Base-by-base conservation (phyloP, 73 alveolate genomes). In the Blepharisma japonicum region DNA sequence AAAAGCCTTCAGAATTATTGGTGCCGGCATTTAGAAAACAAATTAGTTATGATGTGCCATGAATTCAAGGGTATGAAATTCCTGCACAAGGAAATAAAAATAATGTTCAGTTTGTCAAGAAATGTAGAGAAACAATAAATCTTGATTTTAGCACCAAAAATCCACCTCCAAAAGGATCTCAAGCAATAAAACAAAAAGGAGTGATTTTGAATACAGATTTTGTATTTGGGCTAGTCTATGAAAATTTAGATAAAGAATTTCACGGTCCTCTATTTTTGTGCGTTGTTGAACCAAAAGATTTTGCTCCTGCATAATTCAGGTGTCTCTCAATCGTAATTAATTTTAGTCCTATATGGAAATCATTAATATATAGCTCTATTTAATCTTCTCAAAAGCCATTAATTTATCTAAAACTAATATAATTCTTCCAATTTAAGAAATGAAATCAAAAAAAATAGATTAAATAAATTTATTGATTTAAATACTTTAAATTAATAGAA, bases 21-120 rank as follows among this genome's bases (percentile, higher is more conserved):
- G 74, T 61, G 48, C 74, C 74, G 2, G 38, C 74, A 2, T 61
- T 61, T 39, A 61, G 47, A 18, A 61, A 61, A 25, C 14, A 61
- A 39, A 39, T 25, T 14, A 61, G 47, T 25, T 61, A 39, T n/a
- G 23, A 14, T 25, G 23, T 61, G 23, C 38, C 38, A 2, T 61
- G 74, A 48, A n/a, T 61, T 11, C 74, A 61, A 61, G 74, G 74
- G 47, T 61, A 61, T 25, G 74, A 61, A 61, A 61, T 61, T 61
- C 74, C 74, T 61, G 48, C 74, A 14, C 74, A 61, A 25, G 47
- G 74, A 14, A 39, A 61, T 20, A 39, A 61, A 61, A 61, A 61
- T 8, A 25, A 8, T 25, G 0, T 14, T 11, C 74, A 61, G 5
- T 61, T 20, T 25, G 46, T 61, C 0, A 61, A 61, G 47, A 61